A percentile compares a stretch with the other conserved stretches of the same genome.
These are phyloP conservation scores for Tetrahymena borealis DNA, from an alignment of 73 alveolate species.

Conservation along the genomic window DNA sequence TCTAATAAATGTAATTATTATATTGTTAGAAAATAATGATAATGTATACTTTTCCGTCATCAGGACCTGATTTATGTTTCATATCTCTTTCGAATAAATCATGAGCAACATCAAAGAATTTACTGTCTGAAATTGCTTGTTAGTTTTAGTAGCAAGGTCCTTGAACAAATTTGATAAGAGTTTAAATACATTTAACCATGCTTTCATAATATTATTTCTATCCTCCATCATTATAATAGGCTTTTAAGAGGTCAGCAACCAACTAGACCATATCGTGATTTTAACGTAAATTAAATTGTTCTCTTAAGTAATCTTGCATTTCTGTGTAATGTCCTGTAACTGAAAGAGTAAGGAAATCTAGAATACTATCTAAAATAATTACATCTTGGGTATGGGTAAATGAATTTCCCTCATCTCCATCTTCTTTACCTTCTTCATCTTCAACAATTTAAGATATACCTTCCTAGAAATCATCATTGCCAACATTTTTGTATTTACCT, in stretches of 20 bases:
- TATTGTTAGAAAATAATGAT: background rate
- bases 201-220: conserved; percentile 11
- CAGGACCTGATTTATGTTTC: background rate
- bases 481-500: background rate
- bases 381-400: background rate
- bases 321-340: conserved; percentile 47
- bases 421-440: background rate
- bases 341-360: conserved; percentile 28
- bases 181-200: conserved; percentile 46
- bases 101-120: conserved; percentile 51
- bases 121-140: conserved; percentile 38
- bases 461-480: background rate
- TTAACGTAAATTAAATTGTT: conserved; percentile 37
- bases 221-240: conserved; percentile 23
- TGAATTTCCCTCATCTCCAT: background rate
- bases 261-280: conserved; percentile 34
- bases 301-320: conserved; percentile 38
- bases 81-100: conserved; percentile 32
- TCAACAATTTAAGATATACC: background rate
- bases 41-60: conserved; percentile 10
- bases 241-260: conserved; percentile 32
- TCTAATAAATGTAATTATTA: background rate
- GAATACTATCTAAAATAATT: background rate
- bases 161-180: conserved; percentile 47
- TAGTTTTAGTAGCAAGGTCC: conserved; percentile 56